Percentiles rank a stretch among this genome's conserved stretches.
phyloP scores from a whole-genome alignment of 305 asterid genomes.

The Withania somnifera region DNA sequence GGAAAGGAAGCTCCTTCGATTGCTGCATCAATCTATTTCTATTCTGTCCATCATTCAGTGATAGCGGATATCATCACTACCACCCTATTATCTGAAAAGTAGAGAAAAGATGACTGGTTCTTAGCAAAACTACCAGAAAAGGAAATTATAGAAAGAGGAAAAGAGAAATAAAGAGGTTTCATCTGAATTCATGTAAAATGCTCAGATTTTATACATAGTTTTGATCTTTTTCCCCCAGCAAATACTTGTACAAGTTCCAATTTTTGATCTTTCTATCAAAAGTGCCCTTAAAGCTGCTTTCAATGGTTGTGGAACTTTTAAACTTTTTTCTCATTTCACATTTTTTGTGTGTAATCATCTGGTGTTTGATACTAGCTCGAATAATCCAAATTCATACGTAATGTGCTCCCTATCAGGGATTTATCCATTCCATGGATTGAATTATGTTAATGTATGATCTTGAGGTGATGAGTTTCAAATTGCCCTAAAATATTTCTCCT shows the following conservation, averaged over 20 bases:
- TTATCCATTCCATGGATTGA: background rate
- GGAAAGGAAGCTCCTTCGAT: background rate
- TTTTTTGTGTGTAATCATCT: background rate
- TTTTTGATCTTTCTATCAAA: background rate
- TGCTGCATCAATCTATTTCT: background rate
- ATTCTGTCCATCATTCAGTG: background rate
- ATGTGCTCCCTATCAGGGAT: background rate
- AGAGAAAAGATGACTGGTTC: background rate
- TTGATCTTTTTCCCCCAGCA: background rate
- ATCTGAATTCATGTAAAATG: background rate
- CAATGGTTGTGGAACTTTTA: background rate
- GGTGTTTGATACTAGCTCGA: background rate
- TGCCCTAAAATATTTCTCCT: background rate
- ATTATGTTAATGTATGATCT: too few relatives aligned
- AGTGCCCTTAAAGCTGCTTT: background rate
- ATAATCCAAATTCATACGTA: background rate
- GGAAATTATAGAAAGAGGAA: background rate
- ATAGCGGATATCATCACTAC: background rate
- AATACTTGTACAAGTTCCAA: background rate
- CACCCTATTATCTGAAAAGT: background rate
- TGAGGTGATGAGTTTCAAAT: too few relatives aligned
- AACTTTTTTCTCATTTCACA: background rate
- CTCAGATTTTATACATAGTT: background rate
- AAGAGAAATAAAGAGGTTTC: background rate
- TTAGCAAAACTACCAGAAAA: background rate